Base-by-base conservation (phyloP, 805 yeast species). In the Hagleromyces aurorensis region DNA sequence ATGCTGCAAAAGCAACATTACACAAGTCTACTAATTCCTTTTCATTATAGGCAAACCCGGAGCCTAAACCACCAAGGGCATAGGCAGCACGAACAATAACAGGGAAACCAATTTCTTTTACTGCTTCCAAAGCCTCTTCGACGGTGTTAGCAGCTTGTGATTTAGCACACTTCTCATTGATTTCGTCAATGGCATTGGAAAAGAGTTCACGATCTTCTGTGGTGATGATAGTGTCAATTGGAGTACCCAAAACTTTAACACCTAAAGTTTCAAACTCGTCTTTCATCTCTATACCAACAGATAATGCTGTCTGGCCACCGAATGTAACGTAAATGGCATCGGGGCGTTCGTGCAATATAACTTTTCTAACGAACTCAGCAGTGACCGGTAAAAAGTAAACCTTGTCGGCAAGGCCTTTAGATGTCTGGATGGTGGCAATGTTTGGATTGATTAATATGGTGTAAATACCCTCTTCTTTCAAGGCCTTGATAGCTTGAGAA, bases 281-380 rank as follows among this genome's bases (percentile, higher is more conserved):
- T 66, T 89, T 89, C 65, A 91, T 72, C 46, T 78, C 75, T 43
- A 91, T 87, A 72, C 98, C 98, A 36, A 91, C 98, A 50, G 81
- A 78, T 50, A 91, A 70, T 21, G 96, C 98, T 25, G 98, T 91
- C 67, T 91, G 98, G 52, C 98, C 98, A 68, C 98, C 98, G 54
- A 91, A 91, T 12, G 98, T 91, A 55, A 83, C 81, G 64, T 85
- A 87, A 46, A 91, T 89, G 43, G 96, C 94, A 58, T 91, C 98
- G 16, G 98, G 98, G 47, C 83, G 78, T 66, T 91, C 98, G 59
- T 83, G 81, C 57, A 82, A 69, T 54, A 91, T 91, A 45, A 91
- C 96, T 57, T 91, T 87, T 50, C 97, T 75, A 35, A 91, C 96
- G 50, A 87, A 91, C 41, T 91, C 98, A 11, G 97, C 78, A 41